Evolutionary conservation across 169 alveolate genomes (phyloP).

Genomic region (Eimeria falciformis): DNA sequence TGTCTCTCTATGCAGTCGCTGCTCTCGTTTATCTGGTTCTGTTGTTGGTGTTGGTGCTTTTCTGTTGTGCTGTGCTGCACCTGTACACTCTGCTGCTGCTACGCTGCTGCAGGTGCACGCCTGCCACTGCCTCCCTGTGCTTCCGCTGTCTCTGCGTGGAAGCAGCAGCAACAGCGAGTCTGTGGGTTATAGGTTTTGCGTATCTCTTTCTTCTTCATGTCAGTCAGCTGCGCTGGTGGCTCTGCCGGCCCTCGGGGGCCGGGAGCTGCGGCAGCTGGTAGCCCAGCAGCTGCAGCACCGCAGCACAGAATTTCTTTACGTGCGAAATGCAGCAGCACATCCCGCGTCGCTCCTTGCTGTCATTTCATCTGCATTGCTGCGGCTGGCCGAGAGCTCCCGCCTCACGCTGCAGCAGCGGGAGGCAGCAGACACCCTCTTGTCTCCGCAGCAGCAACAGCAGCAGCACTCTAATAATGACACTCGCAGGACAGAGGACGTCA

Average conservation of each 20-base stretch:
- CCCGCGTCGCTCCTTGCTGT: conserved; percentile 54
- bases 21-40: not conserved
- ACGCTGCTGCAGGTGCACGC: conserved; percentile 51
- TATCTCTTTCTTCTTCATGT: conserved; percentile 13
- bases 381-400: conserved; percentile 26
- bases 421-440: conserved; percentile 1
- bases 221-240: conserved; percentile 13
- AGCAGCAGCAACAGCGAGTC: not conserved
- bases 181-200: conserved; percentile 23
- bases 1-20: too few relatives aligned
- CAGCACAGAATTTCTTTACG: conserved; percentile 14
- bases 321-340: conserved; percentile 51
- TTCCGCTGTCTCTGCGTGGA: not conserved
- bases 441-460: conserved; percentile 55
- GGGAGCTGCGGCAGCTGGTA: conserved; percentile 56
- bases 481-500: not conserved
- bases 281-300: conserved; percentile 61
- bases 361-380: conserved; percentile 45
- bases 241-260: conserved; percentile 19
- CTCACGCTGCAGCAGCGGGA: conserved; percentile 56
- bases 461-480: not conserved
- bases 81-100: too few relatives aligned
- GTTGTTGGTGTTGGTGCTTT: not conserved
- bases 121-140: conserved; percentile 41
- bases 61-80: too few relatives aligned